Conservation (phyloP, 345 rosid species). For the Syzygium grande region DNA sequence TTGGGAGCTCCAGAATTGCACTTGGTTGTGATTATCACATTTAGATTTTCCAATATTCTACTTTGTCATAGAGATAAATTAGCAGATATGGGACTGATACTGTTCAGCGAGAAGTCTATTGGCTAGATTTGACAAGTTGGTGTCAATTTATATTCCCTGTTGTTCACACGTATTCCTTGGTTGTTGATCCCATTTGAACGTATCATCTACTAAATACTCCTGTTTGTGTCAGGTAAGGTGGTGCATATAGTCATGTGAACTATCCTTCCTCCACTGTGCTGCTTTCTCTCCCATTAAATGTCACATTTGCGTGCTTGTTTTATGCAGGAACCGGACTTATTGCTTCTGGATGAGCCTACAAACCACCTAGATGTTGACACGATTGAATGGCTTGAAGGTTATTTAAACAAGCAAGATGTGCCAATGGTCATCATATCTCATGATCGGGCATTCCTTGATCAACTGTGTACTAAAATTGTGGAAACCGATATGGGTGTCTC, state of each 20-base stretch:
- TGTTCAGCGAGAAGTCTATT: neutral
- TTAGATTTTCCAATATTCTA: neutral
- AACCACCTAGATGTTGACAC: slow-evolving; percentile 97
- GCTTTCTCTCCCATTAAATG: neutral
- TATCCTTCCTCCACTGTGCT: neutral
- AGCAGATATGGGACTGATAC: neutral
- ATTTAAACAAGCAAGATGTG: slow-evolving; percentile 80
- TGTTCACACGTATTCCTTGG: neutral
- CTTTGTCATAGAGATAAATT: neutral
- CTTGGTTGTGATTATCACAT: neutral
- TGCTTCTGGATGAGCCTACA: slow-evolving; percentile 93
- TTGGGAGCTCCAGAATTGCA: neutral
- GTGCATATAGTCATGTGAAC: neutral
- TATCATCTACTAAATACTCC: neutral
- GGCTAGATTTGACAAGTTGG: neutral
- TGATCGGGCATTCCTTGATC: slow-evolving; percentile 96
- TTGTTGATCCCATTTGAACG: neutral
- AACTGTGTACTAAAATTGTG: slow-evolving; percentile 87
- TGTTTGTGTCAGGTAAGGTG: neutral
- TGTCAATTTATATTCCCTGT: neutral
- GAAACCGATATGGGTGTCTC: slow-evolving; percentile 97
- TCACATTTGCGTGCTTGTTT: neutral
- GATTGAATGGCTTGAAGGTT: slow-evolving; percentile 96
- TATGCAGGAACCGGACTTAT: slow-evolving; percentile 82
- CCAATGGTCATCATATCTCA: slow-evolving; percentile 97